Base-by-base conservation (phyloP, 805 yeast species). In the Candida sonorensis region DNA sequence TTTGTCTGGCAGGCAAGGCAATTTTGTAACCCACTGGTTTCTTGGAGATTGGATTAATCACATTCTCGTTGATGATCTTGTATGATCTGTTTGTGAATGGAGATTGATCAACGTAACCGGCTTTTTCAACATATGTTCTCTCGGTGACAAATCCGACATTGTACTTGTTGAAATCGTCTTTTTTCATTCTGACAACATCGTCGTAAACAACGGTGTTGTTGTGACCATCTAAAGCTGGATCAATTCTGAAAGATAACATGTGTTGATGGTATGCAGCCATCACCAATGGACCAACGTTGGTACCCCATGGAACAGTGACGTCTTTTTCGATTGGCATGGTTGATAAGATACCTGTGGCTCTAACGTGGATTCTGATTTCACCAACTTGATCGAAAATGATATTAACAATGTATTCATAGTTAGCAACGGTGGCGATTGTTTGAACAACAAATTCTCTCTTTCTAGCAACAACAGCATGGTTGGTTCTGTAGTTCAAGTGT, bases 261-360 rank as follows among this genome's bases (percentile, higher is more conserved):
- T 82, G 94, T 62, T 82, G 94, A 57, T 82, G 94, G 66, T 77
- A 79, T 19, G 90, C 79, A 32, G 94, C 94, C 72, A 80, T 71
- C 35, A 78, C 87, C 50, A 80, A 77, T 42, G 87, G 88, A 28
- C 84, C 86, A 37, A 82, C 80, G 42, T 70, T 67, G 23, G 87
- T 82, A 48, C 87, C 88, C 72, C 75, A 72, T 42, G 81, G 81
- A 40, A 79, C 82, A 34, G 62, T 67, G 39, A 68, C 69, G 50
- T 70, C 76, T 44, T 72, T 77, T 42, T 82, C 88, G 44, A 81
- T 75, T 47, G 87, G 86, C 81, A 78, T 81, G 37, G 94, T 82
- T 22, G 90, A 81, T 45, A 82, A 67, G 50, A 82, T 82, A 68
- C 94, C 94, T 36, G 94, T 82, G 40, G 92, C 92, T 62, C 90